These are phyloP conservation scores for Coemansia asiatica DNA, from an alignment of 192 early-diverging fungal genomes.

Conservation along the genomic window DNA sequence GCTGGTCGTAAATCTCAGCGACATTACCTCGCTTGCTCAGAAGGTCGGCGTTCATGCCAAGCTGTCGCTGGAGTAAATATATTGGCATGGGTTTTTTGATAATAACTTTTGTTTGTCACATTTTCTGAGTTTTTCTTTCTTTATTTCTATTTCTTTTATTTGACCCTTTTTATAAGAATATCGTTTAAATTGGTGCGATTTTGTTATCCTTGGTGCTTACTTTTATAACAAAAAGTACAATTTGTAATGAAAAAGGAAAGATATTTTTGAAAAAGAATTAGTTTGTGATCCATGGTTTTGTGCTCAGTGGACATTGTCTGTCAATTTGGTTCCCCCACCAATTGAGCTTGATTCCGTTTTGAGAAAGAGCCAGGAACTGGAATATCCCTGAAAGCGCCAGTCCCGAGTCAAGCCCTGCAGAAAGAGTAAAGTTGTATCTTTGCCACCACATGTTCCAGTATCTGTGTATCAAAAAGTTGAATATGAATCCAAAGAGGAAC, in stretches of 20 bases:
- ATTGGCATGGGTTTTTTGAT: background rate
- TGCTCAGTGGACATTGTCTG: slow-evolving; percentile 45
- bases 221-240: background rate
- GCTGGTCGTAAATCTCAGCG: slow-evolving; percentile 56
- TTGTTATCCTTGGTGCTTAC: background rate
- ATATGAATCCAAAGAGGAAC: slow-evolving; percentile 64
- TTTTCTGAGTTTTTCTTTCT: background rate
- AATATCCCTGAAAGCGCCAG: slow-evolving; percentile 53
- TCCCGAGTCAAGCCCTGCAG: slow-evolving; percentile 62
- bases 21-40: slow-evolving; percentile 53
- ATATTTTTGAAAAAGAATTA: background rate
- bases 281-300: slow-evolving; percentile 36
- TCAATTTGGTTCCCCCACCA: slow-evolving; percentile 59
- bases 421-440: slow-evolving; percentile 58
- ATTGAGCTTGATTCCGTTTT: slow-evolving; percentile 44
- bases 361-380: slow-evolving; percentile 52
- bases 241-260: slow-evolving; percentile 5
- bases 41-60: slow-evolving; percentile 49
- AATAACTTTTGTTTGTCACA: background rate
- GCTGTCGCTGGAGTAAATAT: slow-evolving; percentile 45
- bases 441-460: slow-evolving; percentile 67
- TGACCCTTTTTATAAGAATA: slow-evolving; percentile 1
- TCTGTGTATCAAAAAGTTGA: slow-evolving; percentile 70
- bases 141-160: background rate
- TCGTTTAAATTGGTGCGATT: too few relatives aligned